Percentiles rank a stretch among this genome's conserved stretches.
Conservation (phyloP, 768 basidiomycete genomes). For the Wakefieldia striispora region DNA sequence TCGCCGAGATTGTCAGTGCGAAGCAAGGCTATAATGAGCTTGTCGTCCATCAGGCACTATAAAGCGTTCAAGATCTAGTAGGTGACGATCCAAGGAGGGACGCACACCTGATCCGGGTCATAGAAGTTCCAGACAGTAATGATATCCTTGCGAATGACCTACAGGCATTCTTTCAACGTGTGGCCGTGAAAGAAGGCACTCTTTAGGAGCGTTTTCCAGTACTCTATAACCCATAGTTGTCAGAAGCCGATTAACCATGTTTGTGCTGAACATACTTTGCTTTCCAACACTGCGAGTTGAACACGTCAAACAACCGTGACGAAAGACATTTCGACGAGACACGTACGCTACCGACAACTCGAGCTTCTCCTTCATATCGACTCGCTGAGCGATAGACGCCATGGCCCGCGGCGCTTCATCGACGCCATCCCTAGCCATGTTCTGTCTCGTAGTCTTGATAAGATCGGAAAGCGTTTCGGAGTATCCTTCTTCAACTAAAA, state of each 20-base stretch:
- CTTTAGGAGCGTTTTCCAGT: neutral
- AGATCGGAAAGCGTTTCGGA: too few relatives aligned
- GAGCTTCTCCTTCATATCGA: conserved; percentile 15
- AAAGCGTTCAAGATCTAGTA: neutral
- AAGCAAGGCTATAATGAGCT: neutral
- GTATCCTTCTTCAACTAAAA: too few relatives aligned
- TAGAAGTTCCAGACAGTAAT: neutral
- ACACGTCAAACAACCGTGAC: neutral
- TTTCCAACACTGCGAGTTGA: conserved; percentile 5
- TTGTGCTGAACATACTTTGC: conserved; percentile 5
- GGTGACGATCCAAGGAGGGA: too few relatives aligned
- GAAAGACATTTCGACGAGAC: neutral
- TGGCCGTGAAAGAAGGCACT: neutral
- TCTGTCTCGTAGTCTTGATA: neutral
- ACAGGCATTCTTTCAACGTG: neutral
- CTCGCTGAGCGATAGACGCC: conserved; percentile 15
- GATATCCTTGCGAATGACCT: neutral
- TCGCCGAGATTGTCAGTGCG: conserved; percentile 1
- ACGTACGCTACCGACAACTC: conserved; percentile 13
- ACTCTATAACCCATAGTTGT: neutral
- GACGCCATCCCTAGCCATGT: conserved; percentile 5
- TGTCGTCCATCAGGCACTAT: neutral
- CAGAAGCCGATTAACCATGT: neutral
- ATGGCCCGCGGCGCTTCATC: conserved; percentile 8
- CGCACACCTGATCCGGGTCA: neutral